phyloP scores from a whole-genome alignment of 2,329 filamentous ascomycete species.

The Rutstroemia sp. region DNA sequence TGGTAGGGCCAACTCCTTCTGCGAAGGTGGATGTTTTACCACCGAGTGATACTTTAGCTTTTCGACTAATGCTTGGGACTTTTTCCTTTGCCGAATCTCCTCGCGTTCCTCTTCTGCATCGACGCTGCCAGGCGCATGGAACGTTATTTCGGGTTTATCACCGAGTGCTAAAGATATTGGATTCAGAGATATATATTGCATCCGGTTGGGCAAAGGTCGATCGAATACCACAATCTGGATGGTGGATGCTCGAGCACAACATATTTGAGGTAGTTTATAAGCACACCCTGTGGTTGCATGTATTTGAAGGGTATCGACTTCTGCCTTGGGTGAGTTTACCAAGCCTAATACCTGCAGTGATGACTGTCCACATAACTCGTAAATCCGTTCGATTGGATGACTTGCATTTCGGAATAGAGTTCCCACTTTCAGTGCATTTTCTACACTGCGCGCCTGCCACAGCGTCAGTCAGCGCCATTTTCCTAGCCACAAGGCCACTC shows the following conservation, averaged over 20 bases:
- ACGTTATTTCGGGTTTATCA: slow-evolving; percentile 49
- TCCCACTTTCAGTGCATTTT: slow-evolving; percentile 77
- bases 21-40: slow-evolving; percentile 64
- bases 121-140: slow-evolving; percentile 43
- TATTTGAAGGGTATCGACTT: slow-evolving; percentile 64
- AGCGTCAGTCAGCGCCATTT: slow-evolving; percentile 20
- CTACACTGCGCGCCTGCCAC: slow-evolving; percentile 55
- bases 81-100: slow-evolving; percentile 48
- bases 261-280: slow-evolving; percentile 59
- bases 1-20: slow-evolving; percentile 74
- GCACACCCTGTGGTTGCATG: slow-evolving; percentile 48
- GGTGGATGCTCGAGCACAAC: slow-evolving; percentile 62
- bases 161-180: slow-evolving; percentile 83
- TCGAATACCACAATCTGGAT: slow-evolving; percentile 88
- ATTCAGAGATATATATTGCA: slow-evolving; percentile 92
- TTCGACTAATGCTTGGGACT: slow-evolving; percentile 62
- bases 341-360: slow-evolving; percentile 81
- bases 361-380: slow-evolving; percentile 74
- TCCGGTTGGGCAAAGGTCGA: slow-evolving; percentile 72
- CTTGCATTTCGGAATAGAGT: slow-evolving; percentile 76
- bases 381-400: slow-evolving; percentile 73
- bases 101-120: slow-evolving; percentile 68
- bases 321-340: slow-evolving; percentile 54
- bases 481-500: slow-evolving; percentile 28
- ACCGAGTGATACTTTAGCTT: slow-evolving; percentile 89